These are phyloP conservation scores for Saccharomycopsis fermentans DNA, from an alignment of 805 yeast genomes.

Conservation along the genomic window DNA sequence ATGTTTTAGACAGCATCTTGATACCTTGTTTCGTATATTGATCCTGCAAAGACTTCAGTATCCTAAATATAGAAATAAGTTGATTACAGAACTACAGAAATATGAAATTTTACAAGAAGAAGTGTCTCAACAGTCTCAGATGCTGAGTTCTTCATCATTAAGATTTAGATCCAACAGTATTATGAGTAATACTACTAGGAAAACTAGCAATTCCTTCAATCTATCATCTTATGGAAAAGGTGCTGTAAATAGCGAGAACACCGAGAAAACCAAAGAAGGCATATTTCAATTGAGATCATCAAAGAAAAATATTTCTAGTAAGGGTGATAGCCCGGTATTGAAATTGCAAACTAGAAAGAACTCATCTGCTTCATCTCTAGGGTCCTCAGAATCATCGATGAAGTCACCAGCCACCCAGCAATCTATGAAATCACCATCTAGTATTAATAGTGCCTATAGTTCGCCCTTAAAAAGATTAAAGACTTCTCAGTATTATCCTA, in stretches of 20 bases:
- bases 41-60: neutral
- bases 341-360: neutral
- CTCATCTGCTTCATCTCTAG: neutral
- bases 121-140: neutral
- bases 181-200: neutral
- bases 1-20: conserved; percentile 35
- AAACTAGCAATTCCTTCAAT: neutral
- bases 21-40: conserved; percentile 26
- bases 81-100: neutral
- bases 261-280: neutral
- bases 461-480: neutral
- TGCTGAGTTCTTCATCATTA: neutral
- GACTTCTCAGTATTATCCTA: neutral
- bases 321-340: neutral
- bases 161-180: neutral
- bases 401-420: neutral
- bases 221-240: neutral
- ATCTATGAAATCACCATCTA: conserved; percentile 2
- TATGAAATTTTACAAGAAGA: neutral
- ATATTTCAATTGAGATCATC: neutral
- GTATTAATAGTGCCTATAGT: neutral
- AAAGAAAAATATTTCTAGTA: neutral
- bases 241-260: neutral
- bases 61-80: neutral
- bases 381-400: neutral